Evolutionary conservation across 805 yeast species (phyloP), one percentile per base, ranked within the genome.

Genomic region (Metschnikowia kunwiensis): DNA sequence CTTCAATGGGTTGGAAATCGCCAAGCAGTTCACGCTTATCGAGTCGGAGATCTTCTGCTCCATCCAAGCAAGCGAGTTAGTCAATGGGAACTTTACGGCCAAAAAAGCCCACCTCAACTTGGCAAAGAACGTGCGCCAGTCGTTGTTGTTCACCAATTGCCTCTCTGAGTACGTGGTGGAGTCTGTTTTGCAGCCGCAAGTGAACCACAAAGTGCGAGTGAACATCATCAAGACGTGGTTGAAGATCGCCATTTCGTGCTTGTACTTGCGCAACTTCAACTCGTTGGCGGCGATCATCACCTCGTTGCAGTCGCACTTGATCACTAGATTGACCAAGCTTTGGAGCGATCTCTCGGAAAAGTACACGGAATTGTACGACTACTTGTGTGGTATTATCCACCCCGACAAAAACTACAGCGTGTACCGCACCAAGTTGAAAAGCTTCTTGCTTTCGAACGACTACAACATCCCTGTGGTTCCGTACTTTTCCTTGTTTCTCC

Each of bases 271-370:
- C 42, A 85, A 85, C 54, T 84, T 79, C 63, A 85, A 85, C 53
- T 80, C 93, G 0, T 63, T 85, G 43, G 89, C 91, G 2, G 82
- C 91, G 1, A 81, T 85, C 30, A 77, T 85, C 64, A 82, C 88
- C 1, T 72, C 88, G 1, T 63, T 85, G 43, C 94, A 85, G 54
- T 80, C 82, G 34, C 85, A 81, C 54, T 69, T 81, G 27, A 63
- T 85, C 27, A 78, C 86, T 0, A 68, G 93, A 55, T 57, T 84
- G 34, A 57, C 67, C n/a, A 65, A 59, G 27, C 54, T 84, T 7
- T 82, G 89, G 89, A 62, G 57, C 2, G 72, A 65, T 0, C 54
- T 84, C 24, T 69, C 79, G 1, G 74, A 64, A 3, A 82, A 82
- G 48, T 82, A 82, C 50, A 61, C 58, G 11, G 83, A 77, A 25